Evolutionary conservation across 805 yeast species (phyloP), one percentile per base, ranked within the genome.

Genomic region (Starmerella lactis-condensi): DNA sequence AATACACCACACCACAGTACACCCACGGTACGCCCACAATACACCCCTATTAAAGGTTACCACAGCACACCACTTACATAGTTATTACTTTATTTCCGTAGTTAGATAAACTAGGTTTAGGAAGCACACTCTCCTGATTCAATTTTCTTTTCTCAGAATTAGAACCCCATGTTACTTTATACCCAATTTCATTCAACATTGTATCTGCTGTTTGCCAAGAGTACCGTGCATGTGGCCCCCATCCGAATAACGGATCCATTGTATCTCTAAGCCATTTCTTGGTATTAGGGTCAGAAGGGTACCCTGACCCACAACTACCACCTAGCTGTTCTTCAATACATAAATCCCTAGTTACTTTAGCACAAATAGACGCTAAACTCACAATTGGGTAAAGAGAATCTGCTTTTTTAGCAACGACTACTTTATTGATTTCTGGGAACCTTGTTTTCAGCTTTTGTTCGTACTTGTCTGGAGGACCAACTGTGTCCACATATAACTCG

Each of bases 181-280:
- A 70, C 0, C 63, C 64, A 26, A 62, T 57, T 24, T 61, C 65
- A 9, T 60, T 61, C 24, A 85, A 52, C 22, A 77, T 60, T 38
- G 79, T 91, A 41, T 68, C 70, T 1, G 93, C 70, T 0, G 98
- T 89, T 44, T 79, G 89, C 99, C 99, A 89, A 23, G 92, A 79
- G 46, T 74, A 89, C 30, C 99, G 57, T 6, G 75, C 67, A 7
- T 76, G 65, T 5, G 59, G 53, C 31, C 69, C 64, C 96, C 96
- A 89, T 0, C 96, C 96, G 53, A 78, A 78, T 10, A 85, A 58
- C 10, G 64, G 65, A 48, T 79, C 78, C 18, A 77, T 67, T 16
- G 62, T 58, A 1, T 52, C 42, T 24, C 65, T 62, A 24, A 89
- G 56, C 93, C 94, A 89, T 22, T 45, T 45, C n/a, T 66, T 62